Evolutionary conservation across 2,329 filamentous ascomycete species (phyloP).

Genomic region (Curvularia sp.): DNA sequence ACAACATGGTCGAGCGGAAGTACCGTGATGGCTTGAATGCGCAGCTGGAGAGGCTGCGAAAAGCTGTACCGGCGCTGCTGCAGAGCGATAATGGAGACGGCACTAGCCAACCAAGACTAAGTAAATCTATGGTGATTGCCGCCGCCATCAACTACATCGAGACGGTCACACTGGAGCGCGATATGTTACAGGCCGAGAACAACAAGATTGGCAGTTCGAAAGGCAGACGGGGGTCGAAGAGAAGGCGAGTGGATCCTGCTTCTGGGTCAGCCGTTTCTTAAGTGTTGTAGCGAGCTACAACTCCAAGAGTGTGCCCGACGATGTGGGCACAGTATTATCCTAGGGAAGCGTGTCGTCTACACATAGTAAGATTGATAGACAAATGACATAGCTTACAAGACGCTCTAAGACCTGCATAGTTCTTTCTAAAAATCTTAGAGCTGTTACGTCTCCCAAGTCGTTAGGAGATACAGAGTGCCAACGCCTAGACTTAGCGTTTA

Average conservation of each 20-base stretch:
- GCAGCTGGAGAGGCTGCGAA: neutral
- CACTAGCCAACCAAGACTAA: neutral
- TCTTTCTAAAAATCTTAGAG: neutral
- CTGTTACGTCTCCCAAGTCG: neutral
- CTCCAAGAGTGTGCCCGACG: neutral
- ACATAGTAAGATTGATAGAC: neutral
- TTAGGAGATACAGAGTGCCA: neutral
- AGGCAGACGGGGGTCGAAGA: neutral
- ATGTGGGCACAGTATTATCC: neutral
- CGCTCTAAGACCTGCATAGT: neutral
- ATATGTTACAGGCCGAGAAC: neutral
- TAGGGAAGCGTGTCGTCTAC: neutral
- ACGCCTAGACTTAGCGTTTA: neutral
- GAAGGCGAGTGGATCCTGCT: neutral
- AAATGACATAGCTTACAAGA: neutral
- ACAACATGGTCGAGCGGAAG: neutral
- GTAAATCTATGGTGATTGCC: neutral
- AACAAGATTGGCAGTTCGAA: neutral
- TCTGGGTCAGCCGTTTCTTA: neutral
- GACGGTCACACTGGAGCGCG: neutral
- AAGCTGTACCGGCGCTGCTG: neutral
- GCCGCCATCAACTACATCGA: constrained; percentile 1
- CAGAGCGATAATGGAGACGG: neutral
- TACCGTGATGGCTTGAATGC: constrained; percentile 1
- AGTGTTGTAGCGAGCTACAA: neutral